Percentiles rank a stretch among this genome's conserved stretches.
Conservation (phyloP, 768 basidiomycete species). For the Mycena filopes region DNA sequence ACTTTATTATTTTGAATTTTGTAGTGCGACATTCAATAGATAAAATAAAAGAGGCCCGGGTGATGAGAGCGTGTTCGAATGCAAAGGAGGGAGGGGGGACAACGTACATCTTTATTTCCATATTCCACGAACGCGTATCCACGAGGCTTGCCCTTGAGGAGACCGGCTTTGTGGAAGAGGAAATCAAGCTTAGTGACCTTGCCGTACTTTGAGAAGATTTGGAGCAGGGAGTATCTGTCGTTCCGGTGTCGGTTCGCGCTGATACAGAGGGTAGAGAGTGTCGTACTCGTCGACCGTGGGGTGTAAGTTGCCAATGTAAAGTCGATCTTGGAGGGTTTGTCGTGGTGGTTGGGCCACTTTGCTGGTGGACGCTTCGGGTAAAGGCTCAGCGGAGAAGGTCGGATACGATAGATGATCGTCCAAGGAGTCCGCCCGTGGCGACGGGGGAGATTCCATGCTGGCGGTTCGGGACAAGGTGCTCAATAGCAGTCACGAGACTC, state of each 20-base stretch:
- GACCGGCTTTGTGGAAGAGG: slow-evolving; percentile 93
- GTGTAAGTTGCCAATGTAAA: slow-evolving; percentile 92
- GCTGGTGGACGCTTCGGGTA: slow-evolving; percentile 33
- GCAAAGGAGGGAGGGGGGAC: slow-evolving; percentile 24
- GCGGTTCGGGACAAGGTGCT: no score
- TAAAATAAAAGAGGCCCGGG: slow-evolving; percentile 63
- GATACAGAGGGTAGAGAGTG: slow-evolving; percentile 13
- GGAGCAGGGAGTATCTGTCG: slow-evolving; percentile 84
- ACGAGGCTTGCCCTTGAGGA: slow-evolving; percentile 89
- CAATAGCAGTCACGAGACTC: no score
- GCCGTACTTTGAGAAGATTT: slow-evolving; percentile 92
- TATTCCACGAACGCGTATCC: slow-evolving; percentile 97
- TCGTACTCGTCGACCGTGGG: slow-evolving; percentile 87
- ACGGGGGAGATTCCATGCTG: slow-evolving; percentile 9
- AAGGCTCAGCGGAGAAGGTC: slow-evolving; percentile 22
- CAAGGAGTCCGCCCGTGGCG: slow-evolving; percentile 4
- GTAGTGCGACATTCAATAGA: slow-evolving; percentile 29
- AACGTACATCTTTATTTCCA: slow-evolving; percentile 79
- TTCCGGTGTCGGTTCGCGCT: neutral
- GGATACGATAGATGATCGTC: slow-evolving; percentile 40
- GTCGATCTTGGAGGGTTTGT: slow-evolving; percentile 69
- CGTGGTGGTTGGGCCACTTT: slow-evolving; percentile 39
- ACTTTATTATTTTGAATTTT: slow-evolving; percentile 24
- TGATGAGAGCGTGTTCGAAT: slow-evolving; percentile 36
- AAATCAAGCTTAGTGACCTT: slow-evolving; percentile 94